phyloP scores from a whole-genome alignment of 108 stramenopile species.

The Nitzschia sp. region DNA sequence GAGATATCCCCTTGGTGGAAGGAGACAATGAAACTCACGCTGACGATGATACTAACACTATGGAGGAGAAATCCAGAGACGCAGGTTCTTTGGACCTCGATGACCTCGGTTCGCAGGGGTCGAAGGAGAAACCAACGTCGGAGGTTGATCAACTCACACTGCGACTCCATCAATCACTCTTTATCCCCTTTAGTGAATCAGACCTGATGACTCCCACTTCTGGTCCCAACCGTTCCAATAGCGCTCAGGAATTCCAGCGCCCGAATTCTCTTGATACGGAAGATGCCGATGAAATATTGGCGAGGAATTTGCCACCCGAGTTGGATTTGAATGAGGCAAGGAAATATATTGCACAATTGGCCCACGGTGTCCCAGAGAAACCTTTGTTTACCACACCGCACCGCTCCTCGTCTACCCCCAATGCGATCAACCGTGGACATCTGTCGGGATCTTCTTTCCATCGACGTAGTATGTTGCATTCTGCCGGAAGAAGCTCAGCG shows the following conservation, averaged over 20 bases:
- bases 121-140: not conserved
- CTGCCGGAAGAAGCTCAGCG: not conserved
- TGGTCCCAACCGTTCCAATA: not conserved
- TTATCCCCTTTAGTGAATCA: not conserved
- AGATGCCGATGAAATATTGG: slow-evolving; percentile 1
- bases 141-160: not conserved
- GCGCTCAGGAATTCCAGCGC: not conserved
- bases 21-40: slow-evolving; percentile 7
- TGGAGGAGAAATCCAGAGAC: not conserved
- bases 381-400: not conserved
- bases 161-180: slow-evolving; percentile 8
- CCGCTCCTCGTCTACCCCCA: not conserved
- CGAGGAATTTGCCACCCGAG: slow-evolving; percentile 14
- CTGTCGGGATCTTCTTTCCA: not conserved
- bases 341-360: slow-evolving; percentile 15
- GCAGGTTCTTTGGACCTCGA: not conserved
- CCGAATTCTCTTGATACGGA: not conserved
- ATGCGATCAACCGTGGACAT: not conserved
- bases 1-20: not conserved
- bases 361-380: slow-evolving; percentile 3
- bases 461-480: not conserved
- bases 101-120: not conserved
- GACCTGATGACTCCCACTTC: not conserved
- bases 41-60: not conserved
- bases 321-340: slow-evolving; percentile 12